Evolutionary conservation across 2,329 filamentous ascomycete genomes (phyloP).

Genomic region (Ceratocystis papillata): DNA sequence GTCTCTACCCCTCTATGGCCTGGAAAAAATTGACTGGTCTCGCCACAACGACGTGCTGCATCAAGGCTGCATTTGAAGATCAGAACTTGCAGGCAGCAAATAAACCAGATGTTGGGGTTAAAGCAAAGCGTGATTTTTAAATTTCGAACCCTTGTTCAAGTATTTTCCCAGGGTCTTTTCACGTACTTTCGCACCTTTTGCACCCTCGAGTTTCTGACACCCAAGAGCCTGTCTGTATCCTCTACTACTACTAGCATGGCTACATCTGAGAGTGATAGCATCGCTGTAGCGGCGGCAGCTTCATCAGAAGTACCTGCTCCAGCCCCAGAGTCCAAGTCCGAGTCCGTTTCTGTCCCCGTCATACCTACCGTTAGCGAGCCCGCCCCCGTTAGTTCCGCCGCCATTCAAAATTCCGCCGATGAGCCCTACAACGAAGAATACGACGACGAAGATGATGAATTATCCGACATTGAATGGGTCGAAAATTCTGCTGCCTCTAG

Average conservation of each 20-base stretch:
- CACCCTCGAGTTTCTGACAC: conserved; percentile 25
- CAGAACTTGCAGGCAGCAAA: conserved; percentile 25
- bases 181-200: conserved; percentile 14
- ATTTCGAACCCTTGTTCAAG: conserved; percentile 17
- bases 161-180: conserved; percentile 15
- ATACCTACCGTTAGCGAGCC: background rate
- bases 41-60: background rate
- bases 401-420: conserved; percentile 25
- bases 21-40: conserved; percentile 12
- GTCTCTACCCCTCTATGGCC: conserved; percentile 9
- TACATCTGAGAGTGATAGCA: conserved; percentile 12
- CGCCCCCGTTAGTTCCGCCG: conserved; percentile 14
- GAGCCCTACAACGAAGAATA: conserved; percentile 47
- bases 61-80: conserved; percentile 4
- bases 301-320: conserved; percentile 26
- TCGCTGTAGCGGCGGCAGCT: background rate
- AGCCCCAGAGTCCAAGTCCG: background rate
- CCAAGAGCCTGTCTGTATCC: conserved; percentile 28
- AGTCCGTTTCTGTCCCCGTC: background rate
- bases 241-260: conserved; percentile 25
- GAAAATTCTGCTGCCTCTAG: background rate
- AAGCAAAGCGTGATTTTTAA: conserved; percentile 7
- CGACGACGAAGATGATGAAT: conserved; percentile 51
- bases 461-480: conserved; percentile 26
- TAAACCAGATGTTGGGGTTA: conserved; percentile 28